Percentiles rank a stretch among this genome's conserved stretches.
Conservation (phyloP, 177 flowering plant genomes). For the Vitis hybrid region DNA sequence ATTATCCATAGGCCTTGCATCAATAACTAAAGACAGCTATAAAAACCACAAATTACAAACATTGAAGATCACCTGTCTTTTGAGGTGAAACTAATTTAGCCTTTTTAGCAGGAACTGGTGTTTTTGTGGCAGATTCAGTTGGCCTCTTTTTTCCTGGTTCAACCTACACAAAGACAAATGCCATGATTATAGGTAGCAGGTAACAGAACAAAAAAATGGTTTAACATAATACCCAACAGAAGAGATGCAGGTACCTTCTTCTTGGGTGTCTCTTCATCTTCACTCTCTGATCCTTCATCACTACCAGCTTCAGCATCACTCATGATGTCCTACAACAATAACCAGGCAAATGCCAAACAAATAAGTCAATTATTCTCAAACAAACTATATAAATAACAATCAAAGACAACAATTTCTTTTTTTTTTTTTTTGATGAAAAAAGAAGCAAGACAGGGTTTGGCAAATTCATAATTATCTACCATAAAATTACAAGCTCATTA, state of each 20-base stretch:
- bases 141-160: constrained; percentile 41
- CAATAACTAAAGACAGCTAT: too few relatives aligned
- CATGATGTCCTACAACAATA: constrained; percentile 26
- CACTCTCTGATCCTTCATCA: constrained; percentile 38
- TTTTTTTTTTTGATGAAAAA: too few relatives aligned
- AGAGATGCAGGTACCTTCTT: constrained; percentile 34
- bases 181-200: background rate
- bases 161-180: constrained; percentile 13
- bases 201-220: background rate
- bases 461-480: too few relatives aligned
- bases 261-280: constrained; percentile 63
- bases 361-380: too few relatives aligned
- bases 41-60: background rate
- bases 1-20: background rate
- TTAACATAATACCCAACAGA: background rate
- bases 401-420: too few relatives aligned
- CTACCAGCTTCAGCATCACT: constrained; percentile 34
- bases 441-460: too few relatives aligned
- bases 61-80: constrained; percentile 33
- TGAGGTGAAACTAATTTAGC: constrained; percentile 43
- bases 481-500: too few relatives aligned
- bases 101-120: constrained; percentile 47
- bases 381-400: too few relatives aligned
- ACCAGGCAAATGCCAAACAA: background rate
- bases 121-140: constrained; percentile 27